phyloP scores from a whole-genome alignment of 805 yeast genomes.

The Jamesozyma piceae region DNA sequence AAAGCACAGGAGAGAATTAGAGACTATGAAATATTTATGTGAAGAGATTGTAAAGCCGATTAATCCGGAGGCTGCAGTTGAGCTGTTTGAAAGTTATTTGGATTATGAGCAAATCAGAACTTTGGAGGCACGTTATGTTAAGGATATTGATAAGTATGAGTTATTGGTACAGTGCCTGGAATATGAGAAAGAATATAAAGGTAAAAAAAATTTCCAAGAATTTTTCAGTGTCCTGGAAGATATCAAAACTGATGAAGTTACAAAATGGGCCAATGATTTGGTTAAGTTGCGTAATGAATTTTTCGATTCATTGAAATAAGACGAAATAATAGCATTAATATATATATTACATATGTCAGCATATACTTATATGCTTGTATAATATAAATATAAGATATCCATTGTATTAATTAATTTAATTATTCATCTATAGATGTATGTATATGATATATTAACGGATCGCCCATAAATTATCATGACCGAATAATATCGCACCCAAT shows the following conservation, averaged over 20 bases:
- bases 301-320: slow-evolving; percentile 6
- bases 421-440: not conserved
- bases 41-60: slow-evolving; percentile 53
- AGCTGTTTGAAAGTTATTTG: slow-evolving; percentile 65
- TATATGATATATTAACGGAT: slow-evolving; percentile 5
- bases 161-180: slow-evolving; percentile 74
- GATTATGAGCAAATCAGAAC: slow-evolving; percentile 82
- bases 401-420: not conserved
- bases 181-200: slow-evolving; percentile 61
- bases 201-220: slow-evolving; percentile 51
- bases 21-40: slow-evolving; percentile 58
- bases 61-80: slow-evolving; percentile 51
- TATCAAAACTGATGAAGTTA: slow-evolving; percentile 65
- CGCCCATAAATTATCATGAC: slow-evolving; percentile 67
- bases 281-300: slow-evolving; percentile 35
- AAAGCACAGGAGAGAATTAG: slow-evolving; percentile 73
- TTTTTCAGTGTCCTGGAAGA: slow-evolving; percentile 54
- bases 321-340: not conserved
- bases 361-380: not conserved
- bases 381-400: not conserved
- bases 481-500: slow-evolving; percentile 77
- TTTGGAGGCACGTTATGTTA: slow-evolving; percentile 79
- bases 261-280: slow-evolving; percentile 55
- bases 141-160: slow-evolving; percentile 89
- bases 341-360: not conserved